Evolutionary conservation across 768 basidiomycete genomes (phyloP).

Genomic region (Mycena maculata): DNA sequence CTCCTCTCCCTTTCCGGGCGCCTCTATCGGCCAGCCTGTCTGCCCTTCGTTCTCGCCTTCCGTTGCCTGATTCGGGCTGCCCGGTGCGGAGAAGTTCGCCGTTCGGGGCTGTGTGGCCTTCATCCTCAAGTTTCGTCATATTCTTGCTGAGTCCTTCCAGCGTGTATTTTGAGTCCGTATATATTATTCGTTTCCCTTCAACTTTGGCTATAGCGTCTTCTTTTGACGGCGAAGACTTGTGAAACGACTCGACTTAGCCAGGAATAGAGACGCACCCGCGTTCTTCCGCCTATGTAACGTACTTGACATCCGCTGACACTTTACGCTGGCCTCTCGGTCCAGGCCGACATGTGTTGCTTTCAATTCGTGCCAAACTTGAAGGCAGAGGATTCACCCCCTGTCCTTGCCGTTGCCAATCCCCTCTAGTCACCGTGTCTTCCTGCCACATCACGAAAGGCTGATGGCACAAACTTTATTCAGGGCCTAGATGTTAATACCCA

Average conservation of each 20-base stretch:
- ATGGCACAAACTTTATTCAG: neutral
- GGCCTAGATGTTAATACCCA: slow-evolving; percentile 22
- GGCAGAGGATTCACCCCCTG: no score
- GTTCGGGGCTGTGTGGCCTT: no score
- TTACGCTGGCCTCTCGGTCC: neutral
- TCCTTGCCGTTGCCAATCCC: no score
- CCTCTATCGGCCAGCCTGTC: slow-evolving; percentile 37
- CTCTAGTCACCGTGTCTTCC: slow-evolving; percentile 7
- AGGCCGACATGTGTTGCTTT: no score
- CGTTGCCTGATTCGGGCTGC: slow-evolving; percentile 30
- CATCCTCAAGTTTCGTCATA: no score
- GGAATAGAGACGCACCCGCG: slow-evolving; percentile 21
- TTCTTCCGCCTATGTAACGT: slow-evolving; percentile 30
- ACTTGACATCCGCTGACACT: slow-evolving; percentile 1
- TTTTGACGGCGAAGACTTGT: slow-evolving; percentile 22
- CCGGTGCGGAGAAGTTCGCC: no score
- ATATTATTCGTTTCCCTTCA: neutral
- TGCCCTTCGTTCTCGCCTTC: slow-evolving; percentile 33
- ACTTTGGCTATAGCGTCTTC: neutral
- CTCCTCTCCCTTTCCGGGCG: neutral
- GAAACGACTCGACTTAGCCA: slow-evolving; percentile 26
- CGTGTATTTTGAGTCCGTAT: no score
- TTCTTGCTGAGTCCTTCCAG: no score
- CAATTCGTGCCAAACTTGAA: no score
- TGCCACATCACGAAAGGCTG: neutral